Evolutionary conservation across 768 basidiomycete genomes (phyloP), one percentile per base, ranked within the genome.

Genomic region (Agrocybe praecox): DNA sequence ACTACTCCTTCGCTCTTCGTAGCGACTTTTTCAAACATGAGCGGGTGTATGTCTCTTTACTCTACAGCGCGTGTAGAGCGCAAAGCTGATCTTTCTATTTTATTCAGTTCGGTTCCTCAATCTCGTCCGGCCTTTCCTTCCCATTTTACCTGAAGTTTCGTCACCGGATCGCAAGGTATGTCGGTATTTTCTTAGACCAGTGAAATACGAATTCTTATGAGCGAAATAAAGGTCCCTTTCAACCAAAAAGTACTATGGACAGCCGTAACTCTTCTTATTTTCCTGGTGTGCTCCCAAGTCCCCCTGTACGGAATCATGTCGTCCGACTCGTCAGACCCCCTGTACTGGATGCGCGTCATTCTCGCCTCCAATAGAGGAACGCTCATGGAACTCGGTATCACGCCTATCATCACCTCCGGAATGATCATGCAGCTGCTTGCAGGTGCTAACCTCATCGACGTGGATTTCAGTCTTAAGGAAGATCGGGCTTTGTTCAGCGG

Each of bases 401-500:
- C 88, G 24, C 97, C 97, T 40, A 97, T 98, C 69, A 86, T 98
- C 71, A 99, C 97, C 10, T 92, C 90, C 50, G 97, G 97, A 67
- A 98, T 98, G 96, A 99, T 98, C 74, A 98, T 99, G 93, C 97
- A 99, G 75, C 88, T 99, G 44, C 83, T 99, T 59, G 95, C 96
- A 17, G 97, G 97, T 54, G 96, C 97, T 40, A 98, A 94, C 74
- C 80, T 99, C 68, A 92, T 99, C 68, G 96, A 99, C 53, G 92
- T 99, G 64, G 97, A 99, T 78, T 98, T 98, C 68, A 86, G 87
- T 55, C 77, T 99, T 67, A 98, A 98, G 81, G 97, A 99, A 73
- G 97, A 99, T 71, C 81, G 97, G 29, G 94, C 94, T 15, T 78
- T 98, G 52, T 98, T 98, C 69, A 89, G 94, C 61, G 96, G 91